Evolutionary conservation across 2,329 filamentous ascomycete species (phyloP).

Genomic region (Laburnicola sp.): DNA sequence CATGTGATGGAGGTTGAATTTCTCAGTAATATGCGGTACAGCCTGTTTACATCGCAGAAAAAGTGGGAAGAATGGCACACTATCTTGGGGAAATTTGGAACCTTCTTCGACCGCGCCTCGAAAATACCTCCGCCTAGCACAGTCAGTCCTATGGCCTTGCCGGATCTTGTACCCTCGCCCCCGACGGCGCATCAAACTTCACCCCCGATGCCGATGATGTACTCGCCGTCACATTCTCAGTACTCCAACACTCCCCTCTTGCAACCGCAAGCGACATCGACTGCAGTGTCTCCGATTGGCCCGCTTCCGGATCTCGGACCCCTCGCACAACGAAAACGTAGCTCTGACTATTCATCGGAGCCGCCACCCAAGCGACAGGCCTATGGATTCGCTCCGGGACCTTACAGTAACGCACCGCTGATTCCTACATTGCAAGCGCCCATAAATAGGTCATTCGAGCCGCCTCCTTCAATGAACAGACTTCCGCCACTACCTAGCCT

Average conservation of each 20-base stretch:
- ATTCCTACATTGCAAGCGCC: constrained; percentile 43
- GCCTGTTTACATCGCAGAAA: constrained; percentile 79
- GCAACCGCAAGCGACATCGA: constrained; percentile 47
- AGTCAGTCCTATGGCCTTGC: constrained; percentile 45
- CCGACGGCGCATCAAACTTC: constrained; percentile 56
- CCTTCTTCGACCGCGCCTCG: constrained; percentile 76
- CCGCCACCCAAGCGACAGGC: constrained; percentile 60
- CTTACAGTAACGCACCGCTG: constrained; percentile 40
- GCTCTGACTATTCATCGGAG: constrained; percentile 59
- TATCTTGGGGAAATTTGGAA: constrained; percentile 78
- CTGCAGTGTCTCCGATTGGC: constrained; percentile 50
- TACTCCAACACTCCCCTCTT: constrained; percentile 46
- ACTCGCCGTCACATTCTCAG: constrained; percentile 49
- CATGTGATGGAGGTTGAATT: constrained; percentile 99
- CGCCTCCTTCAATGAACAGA: constrained; percentile 46
- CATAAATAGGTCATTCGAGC: constrained; percentile 40
- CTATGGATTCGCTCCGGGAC: constrained; percentile 41
- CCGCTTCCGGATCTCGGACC: constrained; percentile 48
- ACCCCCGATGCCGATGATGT: constrained; percentile 49
- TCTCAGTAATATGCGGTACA: constrained; percentile 96
- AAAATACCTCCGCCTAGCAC: constrained; percentile 48
- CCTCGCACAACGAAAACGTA: constrained; percentile 58
- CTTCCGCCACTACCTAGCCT: constrained; percentile 73
- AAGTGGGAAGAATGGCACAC: constrained; percentile 88
- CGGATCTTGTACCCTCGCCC: constrained; percentile 54